Base-by-base conservation (phyloP, 305 asterid genomes). In the Fraxinus sp. region DNA sequence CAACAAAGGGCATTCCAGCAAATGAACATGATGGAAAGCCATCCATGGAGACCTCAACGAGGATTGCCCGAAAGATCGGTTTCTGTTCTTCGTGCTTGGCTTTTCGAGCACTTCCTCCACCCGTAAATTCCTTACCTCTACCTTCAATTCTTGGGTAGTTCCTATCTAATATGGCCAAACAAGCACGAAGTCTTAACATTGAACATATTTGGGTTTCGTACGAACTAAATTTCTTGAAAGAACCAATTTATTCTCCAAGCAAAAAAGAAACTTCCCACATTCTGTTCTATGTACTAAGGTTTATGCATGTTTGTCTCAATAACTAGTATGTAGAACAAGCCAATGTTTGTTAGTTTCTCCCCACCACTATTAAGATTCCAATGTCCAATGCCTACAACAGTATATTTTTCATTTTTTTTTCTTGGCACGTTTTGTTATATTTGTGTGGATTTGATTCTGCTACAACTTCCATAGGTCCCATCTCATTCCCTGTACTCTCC, bases 41-140 rank as follows among this genome's bases (percentile, higher is more conserved):
- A 93, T 82, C 98, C 99, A 14, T 96, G 99, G 99, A 81, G 98
- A 79, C 98, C 99, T 0, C 98, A 94, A 70, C 91, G 98, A 0
- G 99, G 98, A 32, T 79, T 96, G 1, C 99, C 99, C 1, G 98
- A 96, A 46, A 79, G 97, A 85, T 91, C 99, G 0, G 99, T 96
- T 3, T 93, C 98, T 30, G 93, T 93, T 7, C 98, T 94, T 46
- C 90, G 99, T 0, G 98, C 98, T 1, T 96, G 99, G 99, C 97
- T 96, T 39, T 96, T 96, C 84, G 97, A 96, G 71, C 99, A 96
- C 91, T 96, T 96, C 79, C 95, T 96, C 20, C 98, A 96, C 85
- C 99, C 99, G 99, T 95, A 91, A 87, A n/a, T 78, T 64, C 0
- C 77, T 68, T 80, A 41, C 41, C 55, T 64, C 55, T 55, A 46